A percentile compares a stretch with the other conserved stretches of the same genome.
phyloP scores from a whole-genome alignment of 345 rosid genomes.

The Citrus cavaleriei region DNA sequence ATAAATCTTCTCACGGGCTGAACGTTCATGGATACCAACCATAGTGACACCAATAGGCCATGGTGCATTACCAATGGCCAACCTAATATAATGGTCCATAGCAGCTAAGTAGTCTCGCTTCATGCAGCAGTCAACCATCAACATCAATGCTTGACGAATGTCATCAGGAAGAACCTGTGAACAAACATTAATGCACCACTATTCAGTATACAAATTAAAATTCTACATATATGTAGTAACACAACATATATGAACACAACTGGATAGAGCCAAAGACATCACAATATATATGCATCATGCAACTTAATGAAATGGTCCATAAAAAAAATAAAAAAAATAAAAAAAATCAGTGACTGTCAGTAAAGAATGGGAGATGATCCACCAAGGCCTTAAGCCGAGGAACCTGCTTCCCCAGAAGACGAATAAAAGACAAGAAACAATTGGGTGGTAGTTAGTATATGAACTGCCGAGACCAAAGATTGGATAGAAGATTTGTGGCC shows the following conservation, averaged over 20 bases:
- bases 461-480: not conserved
- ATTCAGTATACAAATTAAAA: not conserved
- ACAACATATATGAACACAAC: not conserved
- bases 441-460: not conserved
- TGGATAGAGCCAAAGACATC: not conserved
- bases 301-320: not conserved
- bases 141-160: conserved; percentile 76
- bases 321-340: not conserved
- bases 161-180: conserved; percentile 78
- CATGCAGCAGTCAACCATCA: conserved; percentile 82
- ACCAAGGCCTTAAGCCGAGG: not conserved
- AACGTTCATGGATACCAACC: conserved; percentile 99
- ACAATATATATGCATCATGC: not conserved
- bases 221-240: not conserved
- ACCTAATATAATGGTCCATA: conserved; percentile 90
- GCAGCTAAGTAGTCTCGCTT: conserved; percentile 95
- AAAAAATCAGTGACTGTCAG: not conserved
- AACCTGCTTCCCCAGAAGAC: not conserved
- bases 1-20: conserved; percentile 94
- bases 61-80: conserved; percentile 96
- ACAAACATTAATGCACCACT: not conserved
- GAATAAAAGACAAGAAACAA: not conserved
- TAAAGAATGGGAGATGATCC: not conserved
- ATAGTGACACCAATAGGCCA: conserved; percentile 99
- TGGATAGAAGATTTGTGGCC: not conserved